Evolutionary conservation across 106 monocot genomes (phyloP).

Genomic region (Dioscorea dumetorum): DNA sequence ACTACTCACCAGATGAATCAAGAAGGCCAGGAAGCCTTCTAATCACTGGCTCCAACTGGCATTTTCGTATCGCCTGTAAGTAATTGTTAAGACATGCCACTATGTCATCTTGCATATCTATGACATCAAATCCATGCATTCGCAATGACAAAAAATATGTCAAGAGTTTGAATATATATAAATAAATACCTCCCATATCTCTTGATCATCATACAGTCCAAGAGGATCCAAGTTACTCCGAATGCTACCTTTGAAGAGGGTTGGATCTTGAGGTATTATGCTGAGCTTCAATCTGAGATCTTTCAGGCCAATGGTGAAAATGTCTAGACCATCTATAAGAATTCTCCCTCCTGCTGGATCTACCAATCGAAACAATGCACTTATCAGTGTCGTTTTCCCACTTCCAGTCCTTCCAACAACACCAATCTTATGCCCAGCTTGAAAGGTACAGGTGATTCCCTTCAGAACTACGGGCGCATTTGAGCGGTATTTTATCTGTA

Average conservation of each 20-base stretch:
- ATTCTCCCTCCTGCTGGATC: constrained; percentile 51
- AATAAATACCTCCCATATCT: constrained; percentile 66
- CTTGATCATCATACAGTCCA: constrained; percentile 35
- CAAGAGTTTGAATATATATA: background rate
- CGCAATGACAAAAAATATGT: background rate
- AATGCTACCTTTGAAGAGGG: constrained; percentile 57
- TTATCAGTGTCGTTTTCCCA: constrained; percentile 63
- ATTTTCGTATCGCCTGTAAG: constrained; percentile 58
- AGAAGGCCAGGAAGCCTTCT: constrained; percentile 54
- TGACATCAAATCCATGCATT: background rate
- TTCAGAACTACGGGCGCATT: constrained; percentile 49
- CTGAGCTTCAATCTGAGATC: constrained; percentile 65
- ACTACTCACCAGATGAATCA: constrained; percentile 56
- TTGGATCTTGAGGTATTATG: constrained; percentile 78
- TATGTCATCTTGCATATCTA: too few relatives aligned
- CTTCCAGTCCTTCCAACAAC: constrained; percentile 70
- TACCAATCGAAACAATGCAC: constrained; percentile 54
- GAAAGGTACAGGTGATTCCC: constrained; percentile 59
- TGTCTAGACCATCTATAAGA: constrained; percentile 54
- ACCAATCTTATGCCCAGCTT: constrained; percentile 51
- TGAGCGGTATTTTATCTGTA: constrained; percentile 43
- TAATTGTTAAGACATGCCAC: background rate
- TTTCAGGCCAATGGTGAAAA: constrained; percentile 46
- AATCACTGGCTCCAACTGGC: constrained; percentile 60
- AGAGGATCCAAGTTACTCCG: constrained; percentile 70